Conservation (phyloP, 139 green algal genomes). For the Diplosphaera chodatii region DNA sequence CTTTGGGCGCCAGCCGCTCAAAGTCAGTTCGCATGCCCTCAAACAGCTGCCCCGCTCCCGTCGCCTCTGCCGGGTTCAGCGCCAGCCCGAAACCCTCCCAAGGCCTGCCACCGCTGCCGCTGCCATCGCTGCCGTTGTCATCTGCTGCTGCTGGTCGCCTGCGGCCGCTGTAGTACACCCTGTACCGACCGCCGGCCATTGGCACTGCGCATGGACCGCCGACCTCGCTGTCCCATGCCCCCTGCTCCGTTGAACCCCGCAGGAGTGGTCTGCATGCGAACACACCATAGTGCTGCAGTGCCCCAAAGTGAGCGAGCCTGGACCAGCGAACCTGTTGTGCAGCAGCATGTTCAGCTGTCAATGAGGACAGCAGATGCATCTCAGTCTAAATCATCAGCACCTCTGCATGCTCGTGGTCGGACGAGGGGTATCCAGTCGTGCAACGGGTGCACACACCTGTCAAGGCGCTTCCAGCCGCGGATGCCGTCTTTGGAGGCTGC, state of each 20-base stretch:
- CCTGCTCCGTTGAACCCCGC: slow-evolving; percentile 6
- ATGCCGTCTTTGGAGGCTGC: slow-evolving; percentile 67
- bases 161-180: slow-evolving; percentile 81
- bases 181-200: slow-evolving; percentile 70
- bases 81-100: slow-evolving; percentile 56
- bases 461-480: slow-evolving; percentile 46
- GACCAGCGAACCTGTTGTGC: no score
- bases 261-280: slow-evolving; percentile 19
- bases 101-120: background rate
- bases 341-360: no score
- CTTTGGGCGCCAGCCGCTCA: slow-evolving; percentile 4
- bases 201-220: slow-evolving; percentile 70
- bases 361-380: no score
- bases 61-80: slow-evolving; percentile 21
- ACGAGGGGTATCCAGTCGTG: no score
- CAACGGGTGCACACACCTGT: no score
- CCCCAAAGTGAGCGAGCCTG: no score
- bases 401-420: no score
- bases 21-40: slow-evolving; percentile 28
- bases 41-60: slow-evolving; percentile 1
- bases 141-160: background rate
- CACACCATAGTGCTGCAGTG: background rate
- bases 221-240: slow-evolving; percentile 77
- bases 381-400: no score
- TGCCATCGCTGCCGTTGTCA: no score